A percentile compares a stretch with the other conserved stretches of the same genome.
Conservation (phyloP, 805 yeast species). For the Metschnikowia similis region DNA sequence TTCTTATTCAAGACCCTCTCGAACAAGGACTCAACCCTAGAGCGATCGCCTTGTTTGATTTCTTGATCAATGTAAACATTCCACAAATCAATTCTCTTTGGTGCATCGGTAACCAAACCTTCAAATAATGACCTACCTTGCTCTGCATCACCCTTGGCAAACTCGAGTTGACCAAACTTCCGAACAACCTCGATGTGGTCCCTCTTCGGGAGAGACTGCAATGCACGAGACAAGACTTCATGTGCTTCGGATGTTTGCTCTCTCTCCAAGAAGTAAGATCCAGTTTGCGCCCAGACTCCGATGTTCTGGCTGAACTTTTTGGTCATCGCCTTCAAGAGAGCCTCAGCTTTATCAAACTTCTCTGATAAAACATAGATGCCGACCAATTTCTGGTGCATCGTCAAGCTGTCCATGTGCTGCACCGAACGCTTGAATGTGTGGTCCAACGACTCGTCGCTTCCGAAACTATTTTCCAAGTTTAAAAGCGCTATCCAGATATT, state of each 20-base stretch:
- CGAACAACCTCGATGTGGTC: conserved; percentile 75
- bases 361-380: conserved; percentile 73
- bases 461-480: conserved; percentile 92
- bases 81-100: conserved; percentile 92
- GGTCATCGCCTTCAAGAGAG: conserved; percentile 58
- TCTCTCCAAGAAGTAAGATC: conserved; percentile 65
- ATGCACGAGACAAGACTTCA: conserved; percentile 67
- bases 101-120: conserved; percentile 84
- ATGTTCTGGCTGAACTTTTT: conserved; percentile 74
- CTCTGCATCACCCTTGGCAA: conserved; percentile 81
- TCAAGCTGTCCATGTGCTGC: conserved; percentile 85
- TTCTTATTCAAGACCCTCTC: conserved; percentile 72
- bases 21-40: conserved; percentile 70
- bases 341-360: conserved; percentile 65
- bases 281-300: conserved; percentile 79
- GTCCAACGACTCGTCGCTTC: conserved; percentile 76
- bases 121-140: conserved; percentile 94
- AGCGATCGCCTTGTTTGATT: conserved; percentile 58
- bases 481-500: conserved; percentile 95
- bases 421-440: conserved; percentile 78
- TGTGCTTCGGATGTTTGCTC: conserved; percentile 58
- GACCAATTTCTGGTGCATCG: conserved; percentile 75
- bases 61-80: conserved; percentile 93
- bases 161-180: conserved; percentile 88
- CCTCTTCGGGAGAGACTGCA: conserved; percentile 66